Evolutionary conservation across 2,329 filamentous ascomycete genomes (phyloP), one percentile per base, ranked within the genome.

Genomic region (Periconia sp.): DNA sequence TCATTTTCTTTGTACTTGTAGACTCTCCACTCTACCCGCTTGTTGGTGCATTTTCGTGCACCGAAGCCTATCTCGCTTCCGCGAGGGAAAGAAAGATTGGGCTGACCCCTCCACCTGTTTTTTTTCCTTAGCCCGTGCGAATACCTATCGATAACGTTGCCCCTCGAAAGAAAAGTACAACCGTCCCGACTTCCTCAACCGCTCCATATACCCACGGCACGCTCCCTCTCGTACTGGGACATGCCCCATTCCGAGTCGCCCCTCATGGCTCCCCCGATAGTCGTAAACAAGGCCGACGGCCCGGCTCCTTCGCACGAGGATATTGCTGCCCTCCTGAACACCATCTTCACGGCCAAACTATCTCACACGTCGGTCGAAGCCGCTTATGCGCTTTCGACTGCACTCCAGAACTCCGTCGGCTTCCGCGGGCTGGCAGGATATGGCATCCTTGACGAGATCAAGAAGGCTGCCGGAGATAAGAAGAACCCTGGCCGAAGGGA

Each of bases 381-480:
- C 54, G 79, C 86, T 17, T 89, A 90, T 70, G 81, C 81, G 41
- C 78, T 90, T 56, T 83, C 82, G 51, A 85, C 86, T 52, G 74
- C 87, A 14, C 77, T 90, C 14, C 79, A 86, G 55, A 84, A 86
- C 74, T 85, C 85, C 30, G 81, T 86, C 53, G 86, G 86, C 48
- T 83, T 83, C 67, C 81, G 83, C 19, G 86, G 85, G 47, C 77
- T 89, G 50, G 74, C 80, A 46, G 77, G 77, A 53, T 89, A 88
- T 74, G 82, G 83, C 60, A 75, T 89, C 45, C 71, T 90, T 45
- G 79, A 82, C 19, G 82, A 84, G 58, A 81, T 88, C 66, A 84
- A 84, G 69, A 89, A 96, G 81, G 91, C 90, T 37, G 92, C 93
- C 3, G 79, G 82, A 64, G 92, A 97, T 78, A 99, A 97, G 86